These are phyloP conservation scores for Sabuloglossum arenarium DNA, from an alignment of 495 filamentous ascomycete species.

Conservation along the genomic window DNA sequence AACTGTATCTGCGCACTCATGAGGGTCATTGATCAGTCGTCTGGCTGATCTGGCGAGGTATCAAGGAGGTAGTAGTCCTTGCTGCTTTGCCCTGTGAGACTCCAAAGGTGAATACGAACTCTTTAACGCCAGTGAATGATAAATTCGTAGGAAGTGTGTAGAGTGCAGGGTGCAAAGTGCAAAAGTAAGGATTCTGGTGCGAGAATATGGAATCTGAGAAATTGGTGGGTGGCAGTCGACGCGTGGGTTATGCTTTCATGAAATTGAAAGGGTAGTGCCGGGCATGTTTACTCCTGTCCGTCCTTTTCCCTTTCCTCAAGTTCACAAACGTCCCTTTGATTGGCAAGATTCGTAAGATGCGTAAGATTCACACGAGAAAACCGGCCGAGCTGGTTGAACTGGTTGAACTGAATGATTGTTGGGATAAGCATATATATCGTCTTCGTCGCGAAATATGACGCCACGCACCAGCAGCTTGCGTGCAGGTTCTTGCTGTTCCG, in stretches of 20 bases:
- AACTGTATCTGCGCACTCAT: constrained; percentile 36
- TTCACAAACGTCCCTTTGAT: neutral
- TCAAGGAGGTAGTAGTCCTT: neutral
- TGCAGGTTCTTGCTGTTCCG: neutral
- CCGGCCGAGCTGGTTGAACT: neutral
- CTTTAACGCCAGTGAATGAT: neutral
- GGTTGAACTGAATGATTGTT: neutral
- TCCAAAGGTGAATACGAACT: neutral
- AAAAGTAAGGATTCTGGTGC: neutral
- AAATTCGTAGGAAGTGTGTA: neutral
- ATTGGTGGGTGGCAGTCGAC: neutral
- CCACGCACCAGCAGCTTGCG: neutral
- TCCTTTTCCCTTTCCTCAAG: neutral
- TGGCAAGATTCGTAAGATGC: neutral
- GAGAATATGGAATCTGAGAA: neutral
- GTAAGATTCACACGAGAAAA: neutral
- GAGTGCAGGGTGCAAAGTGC: neutral
- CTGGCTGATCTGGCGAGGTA: neutral
- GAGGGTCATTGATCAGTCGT: constrained; percentile 24
- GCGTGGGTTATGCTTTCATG: neutral
- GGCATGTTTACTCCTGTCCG: neutral
- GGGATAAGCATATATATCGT: neutral
- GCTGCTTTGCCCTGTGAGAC: neutral
- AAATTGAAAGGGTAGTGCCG: neutral
- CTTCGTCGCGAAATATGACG: neutral